Percentiles rank a stretch among this genome's conserved stretches.
Evolutionary conservation across 2,329 filamentous ascomycete species (phyloP).

Genomic region (Pestalotiopsis sp.): DNA sequence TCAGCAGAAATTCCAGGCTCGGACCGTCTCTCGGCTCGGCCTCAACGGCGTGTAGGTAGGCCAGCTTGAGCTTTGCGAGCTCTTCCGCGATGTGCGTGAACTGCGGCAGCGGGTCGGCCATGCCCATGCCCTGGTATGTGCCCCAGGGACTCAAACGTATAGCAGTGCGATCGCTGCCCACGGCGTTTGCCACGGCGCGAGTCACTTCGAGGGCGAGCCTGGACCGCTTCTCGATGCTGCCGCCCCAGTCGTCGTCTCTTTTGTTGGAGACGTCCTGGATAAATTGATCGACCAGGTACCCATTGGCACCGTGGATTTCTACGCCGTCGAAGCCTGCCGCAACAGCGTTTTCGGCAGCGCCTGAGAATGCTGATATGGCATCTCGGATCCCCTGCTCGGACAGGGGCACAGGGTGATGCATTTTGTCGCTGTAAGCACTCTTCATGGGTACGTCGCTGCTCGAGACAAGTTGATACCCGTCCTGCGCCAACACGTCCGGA

Average conservation of each 20-base stretch:
- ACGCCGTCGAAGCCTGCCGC: conserved; percentile 19
- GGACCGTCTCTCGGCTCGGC: conserved; percentile 22
- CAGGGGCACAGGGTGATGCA: conserved; percentile 17
- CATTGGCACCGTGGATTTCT: conserved; percentile 35
- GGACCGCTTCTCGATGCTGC: conserved; percentile 53
- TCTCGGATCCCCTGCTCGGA: conserved; percentile 21
- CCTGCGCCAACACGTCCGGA: not conserved
- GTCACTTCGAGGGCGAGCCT: conserved; percentile 53
- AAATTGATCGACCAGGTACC: conserved; percentile 57
- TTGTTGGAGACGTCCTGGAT: conserved; percentile 53
- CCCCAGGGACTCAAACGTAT: conserved; percentile 55
- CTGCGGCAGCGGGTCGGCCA: conserved; percentile 55
- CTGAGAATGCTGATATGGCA: conserved; percentile 14
- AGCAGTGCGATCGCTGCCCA: conserved; percentile 46
- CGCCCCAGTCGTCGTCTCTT: conserved; percentile 54
- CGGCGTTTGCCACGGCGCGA: conserved; percentile 47
- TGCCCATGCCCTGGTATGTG: conserved; percentile 56
- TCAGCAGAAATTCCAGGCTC: not conserved
- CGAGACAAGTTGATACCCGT: conserved; percentile 18
- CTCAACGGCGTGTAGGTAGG: conserved; percentile 58
- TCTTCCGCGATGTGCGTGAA: conserved; percentile 52
- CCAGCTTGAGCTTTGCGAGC: conserved; percentile 50
- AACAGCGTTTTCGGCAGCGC: conserved; percentile 18
- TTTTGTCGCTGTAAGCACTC: not conserved
- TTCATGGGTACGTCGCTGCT: conserved; percentile 20